phyloP scores from a whole-genome alignment of 345 rosid genomes.

The Eucalyptus pumila region DNA sequence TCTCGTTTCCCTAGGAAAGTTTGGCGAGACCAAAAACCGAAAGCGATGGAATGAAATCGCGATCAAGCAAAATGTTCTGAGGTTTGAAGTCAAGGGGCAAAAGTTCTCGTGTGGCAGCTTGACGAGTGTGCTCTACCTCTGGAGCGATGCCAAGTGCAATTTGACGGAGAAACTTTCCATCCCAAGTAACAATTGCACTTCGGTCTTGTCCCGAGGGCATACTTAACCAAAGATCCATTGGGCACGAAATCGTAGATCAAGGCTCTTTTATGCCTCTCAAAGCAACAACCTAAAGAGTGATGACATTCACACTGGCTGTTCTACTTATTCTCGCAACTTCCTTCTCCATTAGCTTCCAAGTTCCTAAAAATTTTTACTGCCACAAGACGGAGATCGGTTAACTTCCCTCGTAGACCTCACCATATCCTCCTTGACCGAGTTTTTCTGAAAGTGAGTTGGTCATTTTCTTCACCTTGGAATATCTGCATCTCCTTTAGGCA shows the following conservation, averaged over 20 bases:
- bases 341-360: not conserved
- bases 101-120: slow-evolving; percentile 31
- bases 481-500: not conserved
- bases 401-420: not conserved
- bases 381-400: not conserved
- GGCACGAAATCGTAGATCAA: not conserved
- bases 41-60: slow-evolving; percentile 13
- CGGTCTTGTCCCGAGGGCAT: not conserved
- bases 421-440: not conserved
- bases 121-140: slow-evolving; percentile 32
- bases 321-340: not conserved
- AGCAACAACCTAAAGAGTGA: not conserved
- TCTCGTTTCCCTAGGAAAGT: slow-evolving; percentile 14
- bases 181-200: not conserved
- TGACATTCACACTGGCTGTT: not conserved
- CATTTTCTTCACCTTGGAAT: not conserved
- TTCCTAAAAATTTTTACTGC: not conserved
- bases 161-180: not conserved
- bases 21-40: slow-evolving; percentile 40
- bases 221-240: slow-evolving; percentile 1
- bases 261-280: not conserved
- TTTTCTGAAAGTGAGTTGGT: not conserved
- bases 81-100: slow-evolving; percentile 35
- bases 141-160: slow-evolving; percentile 18
- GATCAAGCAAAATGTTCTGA: slow-evolving; percentile 25